Evolutionary conservation across 139 green algal genomes (phyloP).

Genomic region (Nannochloris sp.): DNA sequence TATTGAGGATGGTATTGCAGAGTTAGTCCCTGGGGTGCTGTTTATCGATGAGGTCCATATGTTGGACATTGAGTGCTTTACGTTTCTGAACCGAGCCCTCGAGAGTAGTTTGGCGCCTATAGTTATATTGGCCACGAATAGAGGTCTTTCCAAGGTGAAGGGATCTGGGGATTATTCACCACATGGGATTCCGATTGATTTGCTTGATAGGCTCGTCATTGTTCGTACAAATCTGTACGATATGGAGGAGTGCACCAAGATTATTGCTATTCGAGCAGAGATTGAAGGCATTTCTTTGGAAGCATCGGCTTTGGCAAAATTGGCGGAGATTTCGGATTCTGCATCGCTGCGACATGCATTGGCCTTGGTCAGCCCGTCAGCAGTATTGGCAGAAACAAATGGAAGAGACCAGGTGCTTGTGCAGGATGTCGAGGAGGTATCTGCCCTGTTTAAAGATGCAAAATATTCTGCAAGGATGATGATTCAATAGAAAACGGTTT

Average conservation of each 20-base stretch:
- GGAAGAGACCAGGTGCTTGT: conserved; percentile 43
- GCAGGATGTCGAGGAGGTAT: conserved; percentile 70
- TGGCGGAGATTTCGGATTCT: conserved; percentile 79
- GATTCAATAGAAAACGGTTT: conserved; percentile 58
- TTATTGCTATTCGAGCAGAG: conserved; percentile 82
- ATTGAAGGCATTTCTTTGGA: conserved; percentile 87
- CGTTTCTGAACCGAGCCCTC: conserved; percentile 91
- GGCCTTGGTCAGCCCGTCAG: conserved; percentile 84
- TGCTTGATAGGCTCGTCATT: conserved; percentile 97
- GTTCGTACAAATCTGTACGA: conserved; percentile 89
- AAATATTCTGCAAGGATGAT: conserved; percentile 84
- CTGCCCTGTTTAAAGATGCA: conserved; percentile 86
- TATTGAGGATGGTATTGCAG: conserved; percentile 56
- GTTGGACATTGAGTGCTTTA: conserved; percentile 99
- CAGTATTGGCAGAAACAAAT: conserved; percentile 50
- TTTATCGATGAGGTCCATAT: conserved; percentile 99
- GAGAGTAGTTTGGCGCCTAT: conserved; percentile 90
- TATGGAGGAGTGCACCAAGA: conserved; percentile 78
- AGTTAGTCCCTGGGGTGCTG: conserved; percentile 95
- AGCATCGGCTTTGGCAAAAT: conserved; percentile 70
- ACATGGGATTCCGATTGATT: conserved; percentile 92
- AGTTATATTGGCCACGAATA: conserved; percentile 97
- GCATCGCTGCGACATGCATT: conserved; percentile 68
- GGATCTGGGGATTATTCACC: conserved; percentile 80
- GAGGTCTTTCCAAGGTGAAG: conserved; percentile 81